phyloP scores from a whole-genome alignment of 2,329 filamentous ascomycete genomes.

The Fusarium cyanostomum region DNA sequence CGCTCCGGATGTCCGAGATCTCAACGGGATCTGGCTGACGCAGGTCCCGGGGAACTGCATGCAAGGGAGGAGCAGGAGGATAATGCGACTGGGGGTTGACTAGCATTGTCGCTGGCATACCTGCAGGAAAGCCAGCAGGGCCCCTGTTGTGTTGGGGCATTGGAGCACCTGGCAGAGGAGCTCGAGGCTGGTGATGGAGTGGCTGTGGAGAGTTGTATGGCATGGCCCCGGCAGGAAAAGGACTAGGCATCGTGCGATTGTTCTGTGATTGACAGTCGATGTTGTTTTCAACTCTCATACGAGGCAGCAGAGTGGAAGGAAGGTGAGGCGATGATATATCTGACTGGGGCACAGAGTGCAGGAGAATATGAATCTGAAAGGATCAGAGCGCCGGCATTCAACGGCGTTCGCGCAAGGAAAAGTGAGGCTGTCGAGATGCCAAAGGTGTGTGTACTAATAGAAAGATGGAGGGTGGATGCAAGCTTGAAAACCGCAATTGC shows the following conservation, averaged over 20 bases:
- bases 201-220: slow-evolving; percentile 10
- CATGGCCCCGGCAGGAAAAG: slow-evolving; percentile 13
- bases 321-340: slow-evolving; percentile 31
- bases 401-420: not conserved
- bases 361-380: not conserved
- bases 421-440: slow-evolving; percentile 36
- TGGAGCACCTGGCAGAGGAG: slow-evolving; percentile 1
- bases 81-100: slow-evolving; percentile 8
- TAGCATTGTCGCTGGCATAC: not conserved
- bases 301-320: slow-evolving; percentile 12
- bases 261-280: slow-evolving; percentile 8
- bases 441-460: slow-evolving; percentile 22
- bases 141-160: slow-evolving; percentile 6
- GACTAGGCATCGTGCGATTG: slow-evolving; percentile 22
- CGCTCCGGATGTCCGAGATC: slow-evolving; percentile 50
- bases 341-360: slow-evolving; percentile 3
- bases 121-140: slow-evolving; percentile 8
- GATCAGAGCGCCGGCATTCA: not conserved
- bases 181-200: slow-evolving; percentile 13
- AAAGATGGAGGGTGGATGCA: slow-evolving; percentile 29
- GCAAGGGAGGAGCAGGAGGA: slow-evolving; percentile 22
- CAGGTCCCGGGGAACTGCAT: slow-evolving; percentile 28
- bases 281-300: slow-evolving; percentile 1
- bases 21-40: slow-evolving; percentile 30
- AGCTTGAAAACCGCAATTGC: slow-evolving; percentile 7